Conservation (phyloP, 805 yeast genomes). For the Kregervanrija delftensis region DNA sequence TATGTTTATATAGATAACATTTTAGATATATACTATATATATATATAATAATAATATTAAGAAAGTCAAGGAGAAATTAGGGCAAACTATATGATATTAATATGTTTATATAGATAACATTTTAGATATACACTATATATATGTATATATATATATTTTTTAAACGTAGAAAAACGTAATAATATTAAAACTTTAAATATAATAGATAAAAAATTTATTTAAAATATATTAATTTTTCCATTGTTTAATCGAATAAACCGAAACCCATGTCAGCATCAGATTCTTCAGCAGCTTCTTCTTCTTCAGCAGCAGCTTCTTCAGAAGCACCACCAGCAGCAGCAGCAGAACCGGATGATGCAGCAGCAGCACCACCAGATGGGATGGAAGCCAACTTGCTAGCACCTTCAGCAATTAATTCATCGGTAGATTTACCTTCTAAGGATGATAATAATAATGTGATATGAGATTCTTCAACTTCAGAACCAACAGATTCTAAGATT, state of each 20-base stretch:
- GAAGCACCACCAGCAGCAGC: slow-evolving; percentile 69
- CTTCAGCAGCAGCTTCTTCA: slow-evolving; percentile 67
- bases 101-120: too few relatives aligned
- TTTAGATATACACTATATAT: too few relatives aligned
- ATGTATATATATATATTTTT: too few relatives aligned
- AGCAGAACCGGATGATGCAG: slow-evolving; percentile 65
- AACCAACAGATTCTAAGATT: slow-evolving; percentile 90
- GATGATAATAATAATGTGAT: slow-evolving; percentile 73
- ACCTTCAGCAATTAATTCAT: slow-evolving; percentile 92
- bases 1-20: too few relatives aligned
- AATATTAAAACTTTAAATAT: neutral
- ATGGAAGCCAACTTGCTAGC: slow-evolving; percentile 93
- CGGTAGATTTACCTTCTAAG: slow-evolving; percentile 88
- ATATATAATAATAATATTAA: too few relatives aligned
- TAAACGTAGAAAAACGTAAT: too few relatives aligned
- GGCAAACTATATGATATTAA: neutral
- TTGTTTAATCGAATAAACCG: slow-evolving; percentile 32
- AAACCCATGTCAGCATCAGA: slow-evolving; percentile 76
- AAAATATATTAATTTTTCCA: neutral
- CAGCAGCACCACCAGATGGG: slow-evolving; percentile 97
- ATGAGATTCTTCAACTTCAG: slow-evolving; percentile 89
- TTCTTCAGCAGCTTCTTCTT: slow-evolving; percentile 45
- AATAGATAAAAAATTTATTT: neutral
- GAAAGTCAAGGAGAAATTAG: neutral
- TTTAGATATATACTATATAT: too few relatives aligned